These are phyloP conservation scores for Aureobasidium sp. DNA, from an alignment of 2,329 filamentous ascomycete species.

Conservation along the genomic window DNA sequence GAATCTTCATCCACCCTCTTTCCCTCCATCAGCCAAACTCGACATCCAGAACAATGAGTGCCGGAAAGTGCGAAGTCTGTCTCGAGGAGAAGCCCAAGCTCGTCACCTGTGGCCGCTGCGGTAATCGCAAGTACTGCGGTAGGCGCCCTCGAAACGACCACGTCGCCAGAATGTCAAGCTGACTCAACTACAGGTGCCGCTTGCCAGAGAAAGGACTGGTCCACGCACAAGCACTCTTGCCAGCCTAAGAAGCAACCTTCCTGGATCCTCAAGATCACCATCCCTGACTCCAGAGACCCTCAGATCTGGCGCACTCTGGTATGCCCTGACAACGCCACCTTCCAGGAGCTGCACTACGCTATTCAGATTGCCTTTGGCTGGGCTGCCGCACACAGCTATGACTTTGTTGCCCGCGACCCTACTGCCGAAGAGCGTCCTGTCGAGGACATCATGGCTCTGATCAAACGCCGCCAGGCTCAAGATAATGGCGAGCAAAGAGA, in stretches of 20 bases:
- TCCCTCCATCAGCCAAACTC: background rate
- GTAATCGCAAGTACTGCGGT: conserved; percentile 5
- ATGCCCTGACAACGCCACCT: conserved; percentile 18
- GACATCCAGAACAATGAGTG: background rate
- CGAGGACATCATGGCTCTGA: background rate
- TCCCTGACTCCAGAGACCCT: conserved; percentile 17
- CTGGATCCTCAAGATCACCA: conserved; percentile 19
- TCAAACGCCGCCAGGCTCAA: background rate
- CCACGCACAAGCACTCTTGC: conserved; percentile 15
- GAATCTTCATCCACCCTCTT: background rate
- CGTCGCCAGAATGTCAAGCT: background rate
- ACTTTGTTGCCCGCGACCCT: conserved; percentile 16
- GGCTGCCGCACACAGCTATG: conserved; percentile 19
- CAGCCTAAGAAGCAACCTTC: conserved; percentile 17
- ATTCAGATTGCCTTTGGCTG: conserved; percentile 23
- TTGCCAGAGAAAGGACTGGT: conserved; percentile 16
- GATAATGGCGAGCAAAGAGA: background rate
- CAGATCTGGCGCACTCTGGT: conserved; percentile 20
- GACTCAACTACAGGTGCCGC: background rate
- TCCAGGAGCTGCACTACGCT: conserved; percentile 20
- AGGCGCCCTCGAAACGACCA: background rate
- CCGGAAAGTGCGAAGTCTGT: conserved; percentile 6
- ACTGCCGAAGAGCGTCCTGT: background rate
- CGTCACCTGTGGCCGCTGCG: background rate
- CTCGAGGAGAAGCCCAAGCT: conserved; percentile 4